A percentile compares a stretch with the other conserved stretches of the same genome.
These are phyloP conservation scores for Sarocladiaceae sp. DNA, from an alignment of 2,329 filamentous ascomycete genomes.

Conservation along the genomic window DNA sequence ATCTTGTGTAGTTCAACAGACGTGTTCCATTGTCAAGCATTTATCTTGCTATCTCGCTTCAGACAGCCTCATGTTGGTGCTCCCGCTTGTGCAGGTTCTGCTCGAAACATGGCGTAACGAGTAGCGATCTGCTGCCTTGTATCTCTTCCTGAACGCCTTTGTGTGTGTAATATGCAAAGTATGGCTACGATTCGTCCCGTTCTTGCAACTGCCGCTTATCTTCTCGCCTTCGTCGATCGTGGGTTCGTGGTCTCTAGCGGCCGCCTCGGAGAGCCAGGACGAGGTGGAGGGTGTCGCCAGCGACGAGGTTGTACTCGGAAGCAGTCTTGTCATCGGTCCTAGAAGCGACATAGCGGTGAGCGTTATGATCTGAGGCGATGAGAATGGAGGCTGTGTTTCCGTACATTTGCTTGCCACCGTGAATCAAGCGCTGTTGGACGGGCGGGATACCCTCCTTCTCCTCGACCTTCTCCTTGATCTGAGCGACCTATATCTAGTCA, in stretches of 20 bases:
- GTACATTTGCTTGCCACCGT: slow-evolving; percentile 96
- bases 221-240: background rate
- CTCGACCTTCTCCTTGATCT: slow-evolving; percentile 98
- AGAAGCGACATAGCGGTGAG: slow-evolving; percentile 3
- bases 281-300: slow-evolving; percentile 88
- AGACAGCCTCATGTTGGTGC: no score
- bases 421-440: slow-evolving; percentile 93
- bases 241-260: slow-evolving; percentile 15
- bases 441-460: slow-evolving; percentile 98
- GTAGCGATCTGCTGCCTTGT: no score
- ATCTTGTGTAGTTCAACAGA: no score
- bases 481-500: slow-evolving; percentile 58
- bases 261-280: slow-evolving; percentile 91
- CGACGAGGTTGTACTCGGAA: slow-evolving; percentile 81
- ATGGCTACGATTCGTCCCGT: no score
- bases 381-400: slow-evolving; percentile 14
- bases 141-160: no score
- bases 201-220: no score
- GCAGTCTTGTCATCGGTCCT: slow-evolving; percentile 96
- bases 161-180: no score
- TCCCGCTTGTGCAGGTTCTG: no score
- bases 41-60: no score
- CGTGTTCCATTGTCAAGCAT: no score
- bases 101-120: no score
- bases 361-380: background rate